A percentile compares a stretch with the other conserved stretches of the same genome.
phyloP scores from a whole-genome alignment of 768 basidiomycete genomes.

The Neoboletus subvelutipes region DNA sequence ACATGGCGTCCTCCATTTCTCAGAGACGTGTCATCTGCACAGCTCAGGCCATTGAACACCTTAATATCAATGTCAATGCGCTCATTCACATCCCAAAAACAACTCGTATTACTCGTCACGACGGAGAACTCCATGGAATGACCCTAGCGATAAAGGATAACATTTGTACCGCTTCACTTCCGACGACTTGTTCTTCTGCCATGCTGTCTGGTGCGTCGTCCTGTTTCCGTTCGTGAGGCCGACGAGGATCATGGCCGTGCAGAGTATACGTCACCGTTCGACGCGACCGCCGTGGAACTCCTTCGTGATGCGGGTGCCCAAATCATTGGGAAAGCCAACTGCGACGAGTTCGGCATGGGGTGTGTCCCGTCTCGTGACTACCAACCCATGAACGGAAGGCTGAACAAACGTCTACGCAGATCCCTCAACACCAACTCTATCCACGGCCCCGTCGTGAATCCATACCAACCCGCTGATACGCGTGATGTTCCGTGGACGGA shows the following conservation, averaged over 20 bases:
- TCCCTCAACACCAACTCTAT: conserved; percentile 75
- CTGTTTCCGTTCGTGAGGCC: neutral
- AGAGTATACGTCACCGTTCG: conserved; percentile 81
- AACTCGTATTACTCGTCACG: neutral
- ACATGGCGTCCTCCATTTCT: neutral
- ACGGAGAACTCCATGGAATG: conserved; percentile 39
- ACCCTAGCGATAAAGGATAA: conserved; percentile 83
- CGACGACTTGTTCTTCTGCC: conserved; percentile 75
- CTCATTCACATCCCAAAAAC: conserved; percentile 39
- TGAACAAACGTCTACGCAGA: conserved; percentile 33
- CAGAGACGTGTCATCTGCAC: conserved; percentile 12
- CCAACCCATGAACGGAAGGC: neutral
- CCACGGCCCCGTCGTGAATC: conserved; percentile 82
- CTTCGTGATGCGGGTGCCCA: conserved; percentile 61
- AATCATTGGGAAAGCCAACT: conserved; percentile 87
- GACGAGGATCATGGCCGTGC: neutral
- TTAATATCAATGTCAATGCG: conserved; percentile 52
- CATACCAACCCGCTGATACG: conserved; percentile 40
- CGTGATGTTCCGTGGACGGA: conserved; percentile 22
- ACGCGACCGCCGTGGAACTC: conserved; percentile 77
- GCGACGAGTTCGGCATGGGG: conserved; percentile 99
- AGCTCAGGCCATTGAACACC: conserved; percentile 1
- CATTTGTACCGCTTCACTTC: conserved; percentile 65
- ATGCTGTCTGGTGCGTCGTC: conserved; percentile 60
- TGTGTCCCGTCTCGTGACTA: conserved; percentile 35